Base-by-base conservation (phyloP, 441 rosid species). In the Breynia disticha region DNA sequence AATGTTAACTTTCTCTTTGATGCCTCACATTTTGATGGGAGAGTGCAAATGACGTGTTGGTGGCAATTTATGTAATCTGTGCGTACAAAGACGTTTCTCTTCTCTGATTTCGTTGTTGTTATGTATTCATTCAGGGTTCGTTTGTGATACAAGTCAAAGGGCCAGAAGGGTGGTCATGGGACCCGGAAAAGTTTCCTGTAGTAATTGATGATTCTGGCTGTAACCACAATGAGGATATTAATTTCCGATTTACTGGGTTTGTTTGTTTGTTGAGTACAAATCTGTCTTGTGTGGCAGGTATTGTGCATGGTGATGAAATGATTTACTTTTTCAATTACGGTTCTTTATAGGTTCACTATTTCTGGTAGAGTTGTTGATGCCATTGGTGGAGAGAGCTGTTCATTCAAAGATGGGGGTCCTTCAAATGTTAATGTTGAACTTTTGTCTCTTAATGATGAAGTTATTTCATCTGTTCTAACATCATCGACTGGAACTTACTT, bases 151-250 rank as follows among this genome's bases (percentile, higher is more conserved):
- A 79, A 81, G 72, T 87, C 62, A 81, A 59, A 17, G 98, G 94
- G 65, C 96, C 91, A 39, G 82, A 82, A 56, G 96, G 98, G 61
- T 91, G 94, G 96, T 81, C 95, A 47, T 90, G 96, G 96, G 68
- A 77, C 57, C 98, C 96, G 8, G 84, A 84, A 68, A 80, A 86
- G 82, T 95, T 91, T 47, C 75, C 82, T 57, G 86, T 88, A 64
- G 78, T 71, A 48, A 76, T 91, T 73, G 94, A 91, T 54, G 77
- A 78, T 45, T 71, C 72, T 51, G 91, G 91, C 71, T 87, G 98
- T 89, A 91, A 91, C 54, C 71, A 61, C 24, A 87, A 91, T 52
- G 90, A 88, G 60, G 98, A 91, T 69, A 84, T 87, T 49, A 86
- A 91, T 77, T 86, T 91, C 59, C 83, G 73, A 60, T 91, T 91